Percentiles rank a stretch among this genome's conserved stretches.
These are phyloP conservation scores for Pseudocercospora macadamiae DNA, from an alignment of 2,329 filamentous ascomycete genomes.

Conservation along the genomic window DNA sequence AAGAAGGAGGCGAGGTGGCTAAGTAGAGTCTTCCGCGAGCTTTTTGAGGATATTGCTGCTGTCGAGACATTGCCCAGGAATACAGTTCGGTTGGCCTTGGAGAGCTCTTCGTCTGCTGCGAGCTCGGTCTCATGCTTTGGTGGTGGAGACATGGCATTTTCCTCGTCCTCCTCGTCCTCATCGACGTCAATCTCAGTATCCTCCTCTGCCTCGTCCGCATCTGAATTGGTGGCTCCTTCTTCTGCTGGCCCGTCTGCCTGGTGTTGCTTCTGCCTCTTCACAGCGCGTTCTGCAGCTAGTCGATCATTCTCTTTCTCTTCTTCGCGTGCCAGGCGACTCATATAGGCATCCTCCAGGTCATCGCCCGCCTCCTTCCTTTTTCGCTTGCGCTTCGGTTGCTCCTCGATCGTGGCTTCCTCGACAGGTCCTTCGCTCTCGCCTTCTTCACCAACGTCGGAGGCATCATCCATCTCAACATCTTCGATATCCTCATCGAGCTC, in stretches of 20 bases:
- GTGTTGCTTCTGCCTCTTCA: conserved; percentile 36
- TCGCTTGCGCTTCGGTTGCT: conserved; percentile 62
- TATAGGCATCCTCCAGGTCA: conserved; percentile 70
- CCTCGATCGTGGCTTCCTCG: conserved; percentile 27
- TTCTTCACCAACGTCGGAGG: conserved; percentile 28
- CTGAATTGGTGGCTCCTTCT: conserved; percentile 32
- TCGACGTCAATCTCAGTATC: conserved; percentile 35
- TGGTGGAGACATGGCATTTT: conserved; percentile 59
- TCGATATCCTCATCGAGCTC: conserved; percentile 25
- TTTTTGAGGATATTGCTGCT: conserved; percentile 78
- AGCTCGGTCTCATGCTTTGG: conserved; percentile 55
- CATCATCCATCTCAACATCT: conserved; percentile 29
- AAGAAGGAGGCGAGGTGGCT: conserved; percentile 79
- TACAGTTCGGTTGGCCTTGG: conserved; percentile 86
- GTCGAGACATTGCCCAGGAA: conserved; percentile 91
- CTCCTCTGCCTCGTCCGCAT: conserved; percentile 29
- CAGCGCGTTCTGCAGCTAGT: conserved; percentile 33
- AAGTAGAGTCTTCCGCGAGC: conserved; percentile 75
- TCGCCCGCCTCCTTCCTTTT: conserved; percentile 53
- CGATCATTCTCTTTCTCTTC: conserved; percentile 40
- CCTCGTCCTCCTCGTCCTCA: conserved; percentile 39
- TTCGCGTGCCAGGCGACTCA: conserved; percentile 63
- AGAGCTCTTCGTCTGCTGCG: conserved; percentile 61
- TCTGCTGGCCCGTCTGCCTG: conserved; percentile 30
- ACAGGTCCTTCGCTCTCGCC: conserved; percentile 24